phyloP scores from a whole-genome alignment of 345 rosid species.

The Theobroma cacao region DNA sequence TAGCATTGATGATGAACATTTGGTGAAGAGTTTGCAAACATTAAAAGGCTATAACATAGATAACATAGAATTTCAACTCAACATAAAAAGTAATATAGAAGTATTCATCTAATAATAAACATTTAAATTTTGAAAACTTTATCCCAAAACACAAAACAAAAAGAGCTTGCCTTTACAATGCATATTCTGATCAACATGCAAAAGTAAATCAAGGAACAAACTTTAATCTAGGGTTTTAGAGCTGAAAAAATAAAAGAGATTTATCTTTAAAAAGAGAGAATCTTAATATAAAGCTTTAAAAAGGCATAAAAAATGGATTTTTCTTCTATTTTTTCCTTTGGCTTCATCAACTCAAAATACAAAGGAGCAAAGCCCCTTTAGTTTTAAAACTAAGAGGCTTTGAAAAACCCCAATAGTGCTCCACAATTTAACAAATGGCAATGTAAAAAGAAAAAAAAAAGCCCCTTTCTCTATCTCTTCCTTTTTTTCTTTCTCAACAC shows the following conservation, averaged over 20 bases:
- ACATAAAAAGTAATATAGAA: no score
- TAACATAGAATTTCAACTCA: no score
- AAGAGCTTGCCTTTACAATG: slow-evolving; percentile 1
- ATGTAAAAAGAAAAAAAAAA: not conserved
- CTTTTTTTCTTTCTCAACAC: not conserved
- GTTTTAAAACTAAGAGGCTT: not conserved
- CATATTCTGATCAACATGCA: slow-evolving; percentile 6
- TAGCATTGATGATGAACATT: no score
- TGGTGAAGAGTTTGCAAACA: no score
- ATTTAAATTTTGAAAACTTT: not conserved
- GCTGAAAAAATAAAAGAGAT: not conserved
- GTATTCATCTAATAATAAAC: not conserved
- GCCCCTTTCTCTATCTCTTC: not conserved
- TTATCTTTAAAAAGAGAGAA: not conserved
- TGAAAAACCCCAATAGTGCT: slow-evolving; percentile 8
- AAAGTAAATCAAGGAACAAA: slow-evolving; percentile 9
- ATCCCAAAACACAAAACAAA: not conserved
- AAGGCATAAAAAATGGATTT: not conserved
- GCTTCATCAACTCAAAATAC: not conserved
- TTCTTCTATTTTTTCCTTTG: slow-evolving; percentile 7
- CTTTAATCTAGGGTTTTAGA: slow-evolving; percentile 2
- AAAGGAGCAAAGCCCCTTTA: not conserved
- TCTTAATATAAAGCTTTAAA: not conserved
- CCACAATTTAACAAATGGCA: not conserved
- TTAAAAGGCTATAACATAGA: no score